These are phyloP conservation scores for Closterium sp. DNA, from an alignment of 139 green algal species.

Conservation along the genomic window DNA sequence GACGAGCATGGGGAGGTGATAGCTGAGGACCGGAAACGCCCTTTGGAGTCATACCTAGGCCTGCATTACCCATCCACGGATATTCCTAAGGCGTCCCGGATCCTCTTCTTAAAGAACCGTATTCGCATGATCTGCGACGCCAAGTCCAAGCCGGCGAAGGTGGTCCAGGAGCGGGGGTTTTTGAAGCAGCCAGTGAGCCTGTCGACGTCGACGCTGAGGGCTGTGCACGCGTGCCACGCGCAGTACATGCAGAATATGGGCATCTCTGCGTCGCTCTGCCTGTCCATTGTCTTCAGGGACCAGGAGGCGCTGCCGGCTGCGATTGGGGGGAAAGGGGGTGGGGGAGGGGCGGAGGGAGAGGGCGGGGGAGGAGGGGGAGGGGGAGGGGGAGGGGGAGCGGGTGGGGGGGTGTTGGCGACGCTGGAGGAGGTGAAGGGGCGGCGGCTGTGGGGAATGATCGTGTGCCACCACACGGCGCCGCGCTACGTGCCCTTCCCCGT, in stretches of 20 bases:
- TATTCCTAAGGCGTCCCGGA: slow-evolving; percentile 37
- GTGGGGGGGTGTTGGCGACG: neutral
- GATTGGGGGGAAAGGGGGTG: neutral
- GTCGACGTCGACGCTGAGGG: slow-evolving; percentile 17
- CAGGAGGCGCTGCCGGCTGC: neutral
- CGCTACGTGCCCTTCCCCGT: slow-evolving; percentile 38
- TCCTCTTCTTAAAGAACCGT: slow-evolving; percentile 46
- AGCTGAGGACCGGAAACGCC: slow-evolving; percentile 14
- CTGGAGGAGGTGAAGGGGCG: neutral
- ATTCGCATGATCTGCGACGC: slow-evolving; percentile 43
- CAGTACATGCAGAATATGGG: slow-evolving; percentile 56
- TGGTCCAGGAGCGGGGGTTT: slow-evolving; percentile 20
- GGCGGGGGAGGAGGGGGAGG: neutral
- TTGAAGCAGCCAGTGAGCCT: slow-evolving; percentile 22
- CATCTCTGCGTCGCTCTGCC: slow-evolving; percentile 23
- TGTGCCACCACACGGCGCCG: slow-evolving; percentile 42
- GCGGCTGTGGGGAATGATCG: slow-evolving; percentile 42
- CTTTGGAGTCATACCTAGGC: slow-evolving; percentile 25
- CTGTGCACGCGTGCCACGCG: slow-evolving; percentile 38
- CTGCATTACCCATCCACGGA: slow-evolving; percentile 55
- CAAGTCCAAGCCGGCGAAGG: slow-evolving; percentile 16
- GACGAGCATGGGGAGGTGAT: slow-evolving; percentile 53
- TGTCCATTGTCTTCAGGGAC: slow-evolving; percentile 42
- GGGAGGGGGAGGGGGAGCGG: neutral
- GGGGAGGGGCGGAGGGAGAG: neutral